These are phyloP conservation scores for Ascosphaera apis DNA, from an alignment of 2,329 filamentous ascomycete genomes.

Conservation along the genomic window DNA sequence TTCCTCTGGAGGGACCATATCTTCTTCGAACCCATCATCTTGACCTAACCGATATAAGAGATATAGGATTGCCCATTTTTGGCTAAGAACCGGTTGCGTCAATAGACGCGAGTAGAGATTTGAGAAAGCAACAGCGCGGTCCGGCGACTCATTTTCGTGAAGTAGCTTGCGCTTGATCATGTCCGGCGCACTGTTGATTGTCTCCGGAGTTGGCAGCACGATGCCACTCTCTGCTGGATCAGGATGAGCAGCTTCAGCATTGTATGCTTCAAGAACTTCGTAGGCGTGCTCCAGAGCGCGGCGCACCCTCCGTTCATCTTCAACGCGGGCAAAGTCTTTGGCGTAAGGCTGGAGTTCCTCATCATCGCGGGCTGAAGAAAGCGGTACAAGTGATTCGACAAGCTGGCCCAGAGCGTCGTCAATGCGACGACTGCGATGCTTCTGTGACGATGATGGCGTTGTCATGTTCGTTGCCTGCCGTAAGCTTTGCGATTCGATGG, in stretches of 20 bases:
- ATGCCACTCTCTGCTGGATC: slow-evolving; percentile 11
- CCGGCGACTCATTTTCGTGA: slow-evolving; percentile 47
- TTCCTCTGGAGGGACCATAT: neutral
- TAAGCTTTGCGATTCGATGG: neutral
- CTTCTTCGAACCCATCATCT: slow-evolving; percentile 4
- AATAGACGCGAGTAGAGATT: slow-evolving; percentile 78
- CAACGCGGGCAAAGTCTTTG: slow-evolving; percentile 14
- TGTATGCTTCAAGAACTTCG: slow-evolving; percentile 15
- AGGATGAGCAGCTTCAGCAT: slow-evolving; percentile 4
- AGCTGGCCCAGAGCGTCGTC: slow-evolving; percentile 22
- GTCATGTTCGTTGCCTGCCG: slow-evolving; percentile 8
- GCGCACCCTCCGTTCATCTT: slow-evolving; percentile 17
- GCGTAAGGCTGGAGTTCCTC: slow-evolving; percentile 13
- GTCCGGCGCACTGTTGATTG: slow-evolving; percentile 75
- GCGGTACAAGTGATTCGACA: slow-evolving; percentile 18
- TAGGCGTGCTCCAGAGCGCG: slow-evolving; percentile 16
- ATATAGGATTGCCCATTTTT: slow-evolving; percentile 94
- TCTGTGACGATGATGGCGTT: slow-evolving; percentile 10
- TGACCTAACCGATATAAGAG: slow-evolving; percentile 61
- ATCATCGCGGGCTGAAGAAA: slow-evolving; percentile 13
- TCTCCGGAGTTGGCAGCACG: slow-evolving; percentile 12
- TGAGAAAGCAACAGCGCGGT: slow-evolving; percentile 60
- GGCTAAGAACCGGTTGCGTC: slow-evolving; percentile 72
- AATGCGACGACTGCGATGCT: slow-evolving; percentile 16
- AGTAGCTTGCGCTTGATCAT: slow-evolving; percentile 76